Evolutionary conservation across 2,329 filamentous ascomycete species (phyloP), one percentile per base, ranked within the genome.

Genomic region (Lasiodiplodia hormozganensis): DNA sequence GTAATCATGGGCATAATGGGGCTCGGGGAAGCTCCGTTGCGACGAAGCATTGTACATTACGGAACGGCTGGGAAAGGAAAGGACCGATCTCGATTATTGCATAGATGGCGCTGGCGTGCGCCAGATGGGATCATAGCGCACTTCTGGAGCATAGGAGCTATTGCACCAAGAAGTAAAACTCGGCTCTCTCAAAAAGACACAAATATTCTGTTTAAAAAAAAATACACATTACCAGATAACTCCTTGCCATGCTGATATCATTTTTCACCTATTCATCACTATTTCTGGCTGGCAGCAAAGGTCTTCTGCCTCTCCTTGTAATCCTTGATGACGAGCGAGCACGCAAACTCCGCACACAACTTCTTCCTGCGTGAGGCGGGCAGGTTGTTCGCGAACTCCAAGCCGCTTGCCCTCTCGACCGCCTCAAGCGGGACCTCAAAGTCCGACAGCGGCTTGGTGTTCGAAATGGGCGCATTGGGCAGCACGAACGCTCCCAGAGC

Each of bases 381-480:
- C 76, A 99, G 82, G 82, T 95, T 91, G 23, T 86, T 85, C 34
- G 93, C 93, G 81, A 99, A 99, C 78, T 97, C 94, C 74, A 99
- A 83, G 4, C 96, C 96, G 72, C 92, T 94, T 2, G 96, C 95
- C 71, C 94, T 87, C 87, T 99, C 96, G 43, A 99, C 89, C 11
- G 90, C 92, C 85, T 98, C 95, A 47, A 99, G 78, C 0, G 96
- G 95, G 31, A 98, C 96, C 84, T 98, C 95, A 76, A 99, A 99
- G 77, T 97, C 94, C 64, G 87, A 85, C 73, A 99, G 84, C 62
- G 92, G 92, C 84, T 96, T 97, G 70, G 89, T 86, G 80, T 97
- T 99, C 47, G 91, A 85, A 74, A 99, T 99, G 21, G 83, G 85
- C 2, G 93, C 94, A 79, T 99, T 99, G 18, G 96, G 96, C 74